Evolutionary conservation across 106 monocot species (phyloP), one percentile per base, ranked within the genome.

Genomic region (Cymbidium sinense): DNA sequence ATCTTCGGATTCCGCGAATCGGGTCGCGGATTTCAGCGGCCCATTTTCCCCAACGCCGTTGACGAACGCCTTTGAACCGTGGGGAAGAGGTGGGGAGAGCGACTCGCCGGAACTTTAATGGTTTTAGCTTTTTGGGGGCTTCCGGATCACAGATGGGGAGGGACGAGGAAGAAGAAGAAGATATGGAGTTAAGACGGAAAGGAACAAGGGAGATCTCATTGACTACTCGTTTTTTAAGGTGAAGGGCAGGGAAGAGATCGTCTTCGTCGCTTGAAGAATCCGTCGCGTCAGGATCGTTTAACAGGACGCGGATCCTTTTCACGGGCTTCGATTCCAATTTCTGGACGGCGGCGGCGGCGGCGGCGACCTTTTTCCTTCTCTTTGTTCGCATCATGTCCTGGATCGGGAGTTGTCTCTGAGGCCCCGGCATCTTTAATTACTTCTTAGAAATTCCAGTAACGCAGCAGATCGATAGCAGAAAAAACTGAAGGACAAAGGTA

Each of bases 1-100:
- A 87, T 25, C 25, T 2, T 4, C 87, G 78, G 8, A 64, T 64
- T 21, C 73, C 52, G 5, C 76, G 70, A 41, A 79, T 64, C 30
- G 87, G 86, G 78, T 90, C 86, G 17, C 93, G 83, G 43, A 93
- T 93, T 82, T 93, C 90, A 0, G 92, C 92, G n/a, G 86, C 92
- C 85, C 87, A 93, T 62, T 86, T 86, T 3, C 87, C 87, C 76
- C 76, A 87, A 30, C 70, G 34, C 27, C 87, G 78, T 73, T 50
- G 71, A 1, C 84, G 70, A 21, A 84, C 82, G 10, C 87, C 87
- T 25, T 29, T 51, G 71, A 70, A 76, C 1, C 33, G 80, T 61
- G 20, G 43, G 33, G 74, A 44, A 3, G 43, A 73, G 44, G 74
- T 35, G 44, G 74, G 29, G 20, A 44, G 35, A 10, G 74, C 13